Conservation (phyloP, 1,139 yeast genomes). For the Saccharomycopsis phalli region DNA sequence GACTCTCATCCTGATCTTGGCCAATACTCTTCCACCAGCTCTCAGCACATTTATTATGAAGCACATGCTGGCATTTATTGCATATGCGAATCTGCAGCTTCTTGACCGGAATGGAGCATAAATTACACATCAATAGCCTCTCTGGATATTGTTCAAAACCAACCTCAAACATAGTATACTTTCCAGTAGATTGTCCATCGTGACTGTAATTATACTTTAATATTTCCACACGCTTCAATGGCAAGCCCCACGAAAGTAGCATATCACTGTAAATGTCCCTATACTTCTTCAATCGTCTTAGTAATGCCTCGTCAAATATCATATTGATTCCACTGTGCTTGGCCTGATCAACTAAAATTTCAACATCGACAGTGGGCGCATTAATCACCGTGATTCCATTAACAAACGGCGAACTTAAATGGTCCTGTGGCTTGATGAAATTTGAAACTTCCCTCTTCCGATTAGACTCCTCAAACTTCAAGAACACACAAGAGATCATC, state of each 20-base stretch:
- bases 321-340: conserved; percentile 2
- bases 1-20: conserved; percentile 1
- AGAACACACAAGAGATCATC: conserved; percentile 64
- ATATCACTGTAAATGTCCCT: conserved; percentile 74
- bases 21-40: conserved; percentile 59
- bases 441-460: conserved; percentile 10
- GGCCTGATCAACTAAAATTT: conserved; percentile 1
- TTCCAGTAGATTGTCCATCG: conserved; percentile 27
- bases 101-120: conserved; percentile 53
- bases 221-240: conserved; percentile 66
- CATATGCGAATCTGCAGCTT: conserved; percentile 58
- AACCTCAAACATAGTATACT: conserved; percentile 27
- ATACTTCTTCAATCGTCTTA: conserved; percentile 19
- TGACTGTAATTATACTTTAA: conserved; percentile 59
- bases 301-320: conserved; percentile 4
- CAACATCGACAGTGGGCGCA: conserved; percentile 9
- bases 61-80: conserved; percentile 63
- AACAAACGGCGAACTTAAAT: conserved; percentile 2
- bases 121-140: conserved; percentile 38
- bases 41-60: conserved; percentile 71
- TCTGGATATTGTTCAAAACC: conserved; percentile 23
- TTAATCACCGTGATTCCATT: conserved; percentile 6
- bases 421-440: neutral
- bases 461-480: conserved; percentile 20
- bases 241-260: conserved; percentile 75